Conservation (phyloP, 805 yeast species). For the Cyberlindnera mycetangii region DNA sequence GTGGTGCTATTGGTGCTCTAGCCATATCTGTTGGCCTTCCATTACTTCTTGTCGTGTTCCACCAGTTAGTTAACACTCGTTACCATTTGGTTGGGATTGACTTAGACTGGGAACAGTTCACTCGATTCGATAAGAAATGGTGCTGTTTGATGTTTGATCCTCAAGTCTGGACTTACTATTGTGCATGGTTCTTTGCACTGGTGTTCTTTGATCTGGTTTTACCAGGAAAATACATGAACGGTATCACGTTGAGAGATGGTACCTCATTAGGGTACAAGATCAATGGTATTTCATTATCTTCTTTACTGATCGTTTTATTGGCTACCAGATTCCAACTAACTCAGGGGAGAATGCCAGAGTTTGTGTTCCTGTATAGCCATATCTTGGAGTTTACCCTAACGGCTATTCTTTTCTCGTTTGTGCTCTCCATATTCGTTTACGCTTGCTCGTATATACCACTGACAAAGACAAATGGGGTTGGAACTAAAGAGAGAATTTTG, state of each 20-base stretch:
- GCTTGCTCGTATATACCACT: slow-evolving; percentile 64
- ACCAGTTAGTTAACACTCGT: slow-evolving; percentile 56
- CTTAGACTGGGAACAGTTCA: slow-evolving; percentile 39
- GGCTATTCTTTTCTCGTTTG: slow-evolving; percentile 59
- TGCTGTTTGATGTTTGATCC: slow-evolving; percentile 38
- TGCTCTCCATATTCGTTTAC: slow-evolving; percentile 65
- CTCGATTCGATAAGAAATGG: slow-evolving; percentile 35
- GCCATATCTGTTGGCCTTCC: slow-evolving; percentile 70
- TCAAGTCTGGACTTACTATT: slow-evolving; percentile 60
- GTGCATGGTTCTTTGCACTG: slow-evolving; percentile 68
- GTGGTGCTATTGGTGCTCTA: slow-evolving; percentile 73
- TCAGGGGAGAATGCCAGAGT: slow-evolving; percentile 67
- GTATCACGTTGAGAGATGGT: slow-evolving; percentile 76
- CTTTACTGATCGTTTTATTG: slow-evolving; percentile 38
- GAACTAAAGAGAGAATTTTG: slow-evolving; percentile 64
- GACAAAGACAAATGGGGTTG: slow-evolving; percentile 43
- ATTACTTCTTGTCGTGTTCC: slow-evolving; percentile 52
- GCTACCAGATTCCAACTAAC: slow-evolving; percentile 51
- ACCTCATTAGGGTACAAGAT: slow-evolving; percentile 67
- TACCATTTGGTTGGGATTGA: slow-evolving; percentile 50
- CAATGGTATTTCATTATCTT: slow-evolving; percentile 67
- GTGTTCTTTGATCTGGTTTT: slow-evolving; percentile 60
- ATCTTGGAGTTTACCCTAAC: slow-evolving; percentile 61
- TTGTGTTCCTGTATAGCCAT: slow-evolving; percentile 70
- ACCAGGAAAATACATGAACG: slow-evolving; percentile 63